These are phyloP conservation scores for Ustilaginoidea virens DNA, from an alignment of 2,329 filamentous ascomycete genomes.

Conservation along the genomic window DNA sequence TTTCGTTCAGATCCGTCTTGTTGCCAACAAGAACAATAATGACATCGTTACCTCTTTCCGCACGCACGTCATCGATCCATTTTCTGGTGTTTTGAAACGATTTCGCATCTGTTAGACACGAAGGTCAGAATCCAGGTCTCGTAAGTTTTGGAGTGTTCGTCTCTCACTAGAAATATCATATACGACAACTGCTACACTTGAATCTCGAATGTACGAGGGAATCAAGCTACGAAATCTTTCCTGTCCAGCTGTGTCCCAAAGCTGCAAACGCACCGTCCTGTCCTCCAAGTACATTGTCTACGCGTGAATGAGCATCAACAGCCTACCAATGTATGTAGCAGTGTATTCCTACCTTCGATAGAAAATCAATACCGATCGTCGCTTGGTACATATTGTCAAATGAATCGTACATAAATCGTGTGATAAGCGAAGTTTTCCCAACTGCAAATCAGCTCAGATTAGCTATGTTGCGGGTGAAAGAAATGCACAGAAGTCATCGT, in stretches of 20 bases:
- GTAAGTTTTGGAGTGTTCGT: constrained; percentile 4
- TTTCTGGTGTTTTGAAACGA: constrained; percentile 98
- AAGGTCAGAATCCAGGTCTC: neutral
- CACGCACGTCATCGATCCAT: constrained; percentile 97
- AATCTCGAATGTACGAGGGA: constrained; percentile 96
- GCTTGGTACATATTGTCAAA: constrained; percentile 99
- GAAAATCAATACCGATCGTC: constrained; percentile 97
- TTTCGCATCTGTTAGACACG: constrained; percentile 50
- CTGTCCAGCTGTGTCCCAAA: constrained; percentile 97
- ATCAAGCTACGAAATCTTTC: constrained; percentile 95
- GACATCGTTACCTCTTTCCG: constrained; percentile 93
- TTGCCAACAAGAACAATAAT: constrained; percentile 98
- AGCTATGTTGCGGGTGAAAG: neutral
- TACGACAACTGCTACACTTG: constrained; percentile 91
- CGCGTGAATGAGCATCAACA: constrained; percentile 2
- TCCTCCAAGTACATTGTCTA: constrained; percentile 98
- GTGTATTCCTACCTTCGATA: constrained; percentile 64
- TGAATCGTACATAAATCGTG: constrained; percentile 99
- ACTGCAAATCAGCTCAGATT: constrained; percentile 38
- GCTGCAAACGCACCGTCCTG: constrained; percentile 87
- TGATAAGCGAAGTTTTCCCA: constrained; percentile 96
- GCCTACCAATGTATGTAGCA: neutral
- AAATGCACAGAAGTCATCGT: constrained; percentile 26
- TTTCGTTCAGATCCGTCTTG: constrained; percentile 98
- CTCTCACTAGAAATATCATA: constrained; percentile 83